These are phyloP conservation scores for Pseudozyma sp. DNA, from an alignment of 1,284 basidiomycete genomes.

Conservation along the genomic window DNA sequence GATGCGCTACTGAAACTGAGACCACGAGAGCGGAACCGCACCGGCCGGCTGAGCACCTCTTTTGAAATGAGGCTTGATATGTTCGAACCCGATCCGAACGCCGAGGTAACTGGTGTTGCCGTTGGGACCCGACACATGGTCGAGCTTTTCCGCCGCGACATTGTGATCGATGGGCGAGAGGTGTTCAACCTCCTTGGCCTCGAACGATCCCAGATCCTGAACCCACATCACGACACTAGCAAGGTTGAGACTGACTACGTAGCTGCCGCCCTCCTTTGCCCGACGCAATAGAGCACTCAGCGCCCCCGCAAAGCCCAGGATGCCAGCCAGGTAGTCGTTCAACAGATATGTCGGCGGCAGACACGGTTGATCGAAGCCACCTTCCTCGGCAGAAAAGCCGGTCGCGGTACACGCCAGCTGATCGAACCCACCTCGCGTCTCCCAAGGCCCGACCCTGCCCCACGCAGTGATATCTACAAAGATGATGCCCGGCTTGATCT, in stretches of 20 bases:
- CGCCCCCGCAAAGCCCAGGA: conserved; percentile 6
- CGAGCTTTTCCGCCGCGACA: not conserved
- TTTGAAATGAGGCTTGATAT: conserved; percentile 5
- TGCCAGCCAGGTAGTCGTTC: conserved; percentile 1
- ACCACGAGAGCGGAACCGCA: not conserved
- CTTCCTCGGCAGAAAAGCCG: conserved; percentile 7
- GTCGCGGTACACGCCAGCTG: conserved; percentile 8
- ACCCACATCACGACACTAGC: conserved; percentile 10
- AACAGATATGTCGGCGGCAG: conserved; percentile 1
- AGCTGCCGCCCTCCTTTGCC: conserved; percentile 6
- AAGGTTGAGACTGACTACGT: conserved; percentile 7
- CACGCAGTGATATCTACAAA: conserved; percentile 4
- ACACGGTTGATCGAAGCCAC: not conserved
- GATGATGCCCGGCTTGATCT: conserved; percentile 2
- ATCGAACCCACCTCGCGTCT: conserved; percentile 1
- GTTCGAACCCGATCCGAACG: not conserved
- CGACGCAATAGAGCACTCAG: conserved; percentile 1
- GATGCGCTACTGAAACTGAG: not conserved
- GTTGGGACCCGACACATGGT: not conserved
- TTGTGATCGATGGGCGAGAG: conserved; percentile 5
- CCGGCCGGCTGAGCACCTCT: conserved; percentile 5
- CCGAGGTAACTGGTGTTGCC: conserved; percentile 3
- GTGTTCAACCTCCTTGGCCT: not conserved
- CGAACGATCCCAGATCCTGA: conserved; percentile 1
- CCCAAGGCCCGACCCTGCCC: conserved; percentile 2